Conservation (phyloP, 2,329 filamentous ascomycete genomes). For the Geosmithia flava region DNA sequence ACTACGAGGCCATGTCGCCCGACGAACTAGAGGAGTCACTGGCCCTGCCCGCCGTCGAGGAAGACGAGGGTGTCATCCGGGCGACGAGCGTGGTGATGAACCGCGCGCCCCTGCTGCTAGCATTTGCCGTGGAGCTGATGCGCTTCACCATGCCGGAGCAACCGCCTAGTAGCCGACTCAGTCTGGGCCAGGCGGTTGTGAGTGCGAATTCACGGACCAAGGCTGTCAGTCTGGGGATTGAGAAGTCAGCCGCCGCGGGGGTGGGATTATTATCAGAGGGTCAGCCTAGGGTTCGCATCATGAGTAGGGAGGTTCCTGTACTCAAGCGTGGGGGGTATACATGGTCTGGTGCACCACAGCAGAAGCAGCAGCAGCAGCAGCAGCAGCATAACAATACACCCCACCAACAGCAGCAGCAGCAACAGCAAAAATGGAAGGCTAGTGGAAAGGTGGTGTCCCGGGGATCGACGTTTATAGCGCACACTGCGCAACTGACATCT, state of each 20-base stretch:
- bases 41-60: constrained; percentile 39
- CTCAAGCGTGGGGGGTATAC: constrained; percentile 67
- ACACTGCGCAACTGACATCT: constrained; percentile 24
- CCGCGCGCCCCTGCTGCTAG: constrained; percentile 68
- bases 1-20: constrained; percentile 30
- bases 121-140: constrained; percentile 62
- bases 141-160: constrained; percentile 79
- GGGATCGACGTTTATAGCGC: constrained; percentile 44
- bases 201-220: constrained; percentile 70
- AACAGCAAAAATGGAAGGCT: constrained; percentile 29
- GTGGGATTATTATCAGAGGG: constrained; percentile 53
- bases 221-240: constrained; percentile 62
- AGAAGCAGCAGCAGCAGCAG: constrained; percentile 5
- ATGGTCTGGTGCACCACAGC: constrained; percentile 12
- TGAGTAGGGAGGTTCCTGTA: constrained; percentile 63
- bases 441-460: constrained; percentile 39
- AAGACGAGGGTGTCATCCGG: constrained; percentile 47
- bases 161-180: constrained; percentile 70
- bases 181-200: constrained; percentile 72
- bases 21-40: constrained; percentile 52
- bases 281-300: constrained; percentile 59
- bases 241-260: constrained; percentile 50
- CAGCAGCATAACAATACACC: constrained; percentile 1
- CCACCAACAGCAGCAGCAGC: constrained; percentile 6
- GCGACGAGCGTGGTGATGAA: constrained; percentile 56